Evolutionary conservation across 2,329 filamentous ascomycete genomes (phyloP).

Genomic region (Aspergillus tamarii): DNA sequence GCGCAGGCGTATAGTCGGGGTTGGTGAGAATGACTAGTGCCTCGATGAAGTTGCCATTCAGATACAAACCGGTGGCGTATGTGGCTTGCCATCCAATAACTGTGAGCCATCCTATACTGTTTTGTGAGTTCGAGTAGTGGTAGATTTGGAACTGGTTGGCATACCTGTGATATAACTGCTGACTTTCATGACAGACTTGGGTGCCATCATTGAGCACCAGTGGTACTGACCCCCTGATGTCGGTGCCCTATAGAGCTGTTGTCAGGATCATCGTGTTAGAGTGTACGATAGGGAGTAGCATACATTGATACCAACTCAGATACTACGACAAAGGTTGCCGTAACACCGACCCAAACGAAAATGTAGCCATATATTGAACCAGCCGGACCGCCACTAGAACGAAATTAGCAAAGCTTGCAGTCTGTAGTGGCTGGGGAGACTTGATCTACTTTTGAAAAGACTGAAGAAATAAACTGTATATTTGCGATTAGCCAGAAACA

Average conservation of each 20-base stretch:
- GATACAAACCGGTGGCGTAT: constrained; percentile 39
- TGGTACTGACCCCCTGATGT: constrained; percentile 45
- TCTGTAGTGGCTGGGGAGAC: not conserved
- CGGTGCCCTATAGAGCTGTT: constrained; percentile 29
- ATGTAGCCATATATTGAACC: constrained; percentile 38
- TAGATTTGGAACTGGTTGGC: not conserved
- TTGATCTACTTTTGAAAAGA: constrained; percentile 25
- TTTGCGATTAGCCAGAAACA: not conserved
- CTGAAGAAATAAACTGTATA: constrained; percentile 16
- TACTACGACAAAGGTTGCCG: constrained; percentile 30
- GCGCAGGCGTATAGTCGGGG: constrained; percentile 39
- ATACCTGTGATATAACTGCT: constrained; percentile 44
- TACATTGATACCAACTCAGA: constrained; percentile 41
- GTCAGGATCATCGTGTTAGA: not conserved
- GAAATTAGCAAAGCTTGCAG: not conserved
- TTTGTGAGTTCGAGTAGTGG: not conserved
- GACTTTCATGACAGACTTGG: constrained; percentile 35
- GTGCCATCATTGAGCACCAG: constrained; percentile 47
- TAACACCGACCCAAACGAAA: constrained; percentile 37
- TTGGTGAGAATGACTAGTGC: constrained; percentile 43
- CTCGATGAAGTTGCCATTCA: constrained; percentile 40
- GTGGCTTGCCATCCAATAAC: constrained; percentile 49
- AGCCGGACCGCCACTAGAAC: constrained; percentile 34
- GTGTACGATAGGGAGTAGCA: not conserved
- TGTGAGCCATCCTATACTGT: constrained; percentile 41